A percentile compares a stretch with the other conserved stretches of the same genome.
These are phyloP conservation scores for Cordyceps farinosa DNA, from an alignment of 2,329 filamentous ascomycete genomes.

Conservation along the genomic window DNA sequence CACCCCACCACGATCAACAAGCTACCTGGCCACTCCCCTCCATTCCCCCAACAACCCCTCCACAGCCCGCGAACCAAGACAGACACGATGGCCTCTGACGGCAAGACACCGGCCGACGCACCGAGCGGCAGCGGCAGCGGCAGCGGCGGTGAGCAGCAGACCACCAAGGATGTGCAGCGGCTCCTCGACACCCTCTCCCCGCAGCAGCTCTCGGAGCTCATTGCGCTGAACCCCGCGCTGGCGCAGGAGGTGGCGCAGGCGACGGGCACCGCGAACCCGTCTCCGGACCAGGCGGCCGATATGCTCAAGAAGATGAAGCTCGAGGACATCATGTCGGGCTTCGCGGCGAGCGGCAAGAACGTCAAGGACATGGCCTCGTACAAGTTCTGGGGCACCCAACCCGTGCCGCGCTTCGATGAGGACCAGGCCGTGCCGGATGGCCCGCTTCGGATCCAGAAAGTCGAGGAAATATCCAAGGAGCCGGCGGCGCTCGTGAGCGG, in stretches of 20 bases:
- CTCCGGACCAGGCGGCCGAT: conserved; percentile 44
- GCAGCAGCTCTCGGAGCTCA: conserved; percentile 61
- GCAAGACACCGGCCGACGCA: conserved; percentile 35
- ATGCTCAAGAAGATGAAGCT: conserved; percentile 61
- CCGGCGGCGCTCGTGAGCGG: conserved; percentile 72
- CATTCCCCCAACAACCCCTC: not conserved
- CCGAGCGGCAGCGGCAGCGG: conserved; percentile 31
- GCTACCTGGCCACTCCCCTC: conserved; percentile 6
- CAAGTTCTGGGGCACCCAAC: conserved; percentile 98
- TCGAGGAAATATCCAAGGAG: conserved; percentile 74
- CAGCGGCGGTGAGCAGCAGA: conserved; percentile 25
- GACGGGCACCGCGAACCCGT: conserved; percentile 34
- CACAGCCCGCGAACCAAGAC: not conserved
- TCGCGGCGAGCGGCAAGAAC: conserved; percentile 79
- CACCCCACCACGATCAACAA: conserved; percentile 18
- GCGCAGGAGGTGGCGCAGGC: conserved; percentile 51
- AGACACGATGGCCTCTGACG: conserved; percentile 30
- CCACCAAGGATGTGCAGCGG: conserved; percentile 43
- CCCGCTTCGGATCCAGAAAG: conserved; percentile 74
- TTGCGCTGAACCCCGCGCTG: conserved; percentile 69
- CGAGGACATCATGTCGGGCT: conserved; percentile 69
- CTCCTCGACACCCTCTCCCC: conserved; percentile 52
- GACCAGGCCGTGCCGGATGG: conserved; percentile 63
- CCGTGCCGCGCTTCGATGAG: conserved; percentile 79
- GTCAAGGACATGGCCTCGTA: conserved; percentile 95